Evolutionary conservation across 148 eudicot genomes (phyloP).

Genomic region (Diospyros kaki): DNA sequence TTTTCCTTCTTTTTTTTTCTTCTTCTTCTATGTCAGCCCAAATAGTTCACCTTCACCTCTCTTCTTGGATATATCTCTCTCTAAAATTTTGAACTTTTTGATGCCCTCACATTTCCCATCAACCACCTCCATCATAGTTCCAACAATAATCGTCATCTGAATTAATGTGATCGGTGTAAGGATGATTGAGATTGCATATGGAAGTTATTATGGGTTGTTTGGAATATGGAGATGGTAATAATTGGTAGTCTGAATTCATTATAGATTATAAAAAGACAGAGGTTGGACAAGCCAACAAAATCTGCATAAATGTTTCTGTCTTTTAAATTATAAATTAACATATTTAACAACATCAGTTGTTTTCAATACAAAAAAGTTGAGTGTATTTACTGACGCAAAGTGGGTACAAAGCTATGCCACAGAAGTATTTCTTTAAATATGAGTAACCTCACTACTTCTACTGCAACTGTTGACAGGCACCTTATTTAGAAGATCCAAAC

Average conservation of each 20-base stretch:
- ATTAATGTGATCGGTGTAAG: not conserved
- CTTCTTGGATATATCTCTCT: too few relatives aligned
- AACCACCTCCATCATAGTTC: too few relatives aligned
- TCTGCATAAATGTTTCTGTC: too few relatives aligned
- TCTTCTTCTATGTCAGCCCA: too few relatives aligned
- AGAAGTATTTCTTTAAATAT: not conserved
- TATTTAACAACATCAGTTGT: not conserved
- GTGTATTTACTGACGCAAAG: not conserved
- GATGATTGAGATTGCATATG: not conserved
- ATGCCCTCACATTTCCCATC: too few relatives aligned
- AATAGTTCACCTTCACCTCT: too few relatives aligned
- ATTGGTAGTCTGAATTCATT: too few relatives aligned
- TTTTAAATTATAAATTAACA: not conserved
- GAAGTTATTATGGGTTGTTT: not conserved
- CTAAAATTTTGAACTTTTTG: too few relatives aligned
- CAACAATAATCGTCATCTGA: too few relatives aligned
- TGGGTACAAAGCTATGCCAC: not conserved
- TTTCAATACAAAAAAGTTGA: too few relatives aligned
- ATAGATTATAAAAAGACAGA: not conserved
- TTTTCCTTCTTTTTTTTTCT: too few relatives aligned
- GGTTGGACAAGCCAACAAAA: too few relatives aligned
- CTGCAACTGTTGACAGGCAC: slow-evolving; percentile 49
- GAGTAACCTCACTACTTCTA: not conserved
- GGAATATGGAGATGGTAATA: not conserved
- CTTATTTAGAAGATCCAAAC: slow-evolving; percentile 92